Conservation (phyloP, 148 eudicot species). For the Euryodendron excelsum region DNA sequence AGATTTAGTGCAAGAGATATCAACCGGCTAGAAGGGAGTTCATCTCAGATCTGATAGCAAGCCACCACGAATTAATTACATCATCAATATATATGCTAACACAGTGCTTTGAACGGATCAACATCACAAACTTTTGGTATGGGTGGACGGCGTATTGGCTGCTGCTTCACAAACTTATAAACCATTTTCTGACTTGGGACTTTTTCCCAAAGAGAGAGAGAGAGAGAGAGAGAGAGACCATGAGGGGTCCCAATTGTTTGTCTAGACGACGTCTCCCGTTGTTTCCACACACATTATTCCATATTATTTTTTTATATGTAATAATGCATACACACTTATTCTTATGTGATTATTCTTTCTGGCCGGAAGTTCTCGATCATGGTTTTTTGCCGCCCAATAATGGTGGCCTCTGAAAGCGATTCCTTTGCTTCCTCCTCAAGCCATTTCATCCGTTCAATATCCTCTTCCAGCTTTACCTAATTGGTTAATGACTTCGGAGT, state of each 20-base stretch:
- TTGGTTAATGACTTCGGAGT: too few species aligned
- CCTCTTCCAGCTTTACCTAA: constrained; percentile 15
- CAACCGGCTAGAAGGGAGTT: too few species aligned
- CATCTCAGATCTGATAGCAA: too few species aligned
- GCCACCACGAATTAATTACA: too few species aligned
- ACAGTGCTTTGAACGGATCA: constrained; percentile 5
- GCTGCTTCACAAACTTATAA: constrained; percentile 1
- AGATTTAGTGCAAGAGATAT: too few species aligned
- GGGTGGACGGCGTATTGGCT: background rate
- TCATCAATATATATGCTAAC: too few species aligned
- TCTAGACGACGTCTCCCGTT: constrained; percentile 1
- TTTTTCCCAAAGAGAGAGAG: background rate
- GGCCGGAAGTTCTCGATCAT: constrained; percentile 6
- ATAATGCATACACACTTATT: background rate
- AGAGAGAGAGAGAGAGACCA: background rate
- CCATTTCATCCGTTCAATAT: constrained; percentile 43
- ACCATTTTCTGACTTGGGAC: constrained; percentile 12
- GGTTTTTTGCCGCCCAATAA: constrained; percentile 40
- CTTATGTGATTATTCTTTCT: constrained; percentile 12
- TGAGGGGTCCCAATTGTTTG: constrained; percentile 2
- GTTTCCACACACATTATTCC: constrained; percentile 14
- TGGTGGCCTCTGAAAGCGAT: constrained; percentile 41
- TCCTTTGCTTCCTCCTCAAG: constrained; percentile 52
- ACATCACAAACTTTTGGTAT: constrained; percentile 15
- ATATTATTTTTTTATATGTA: background rate